Conservation (phyloP, 495 filamentous ascomycete genomes). For the Aspergillus affinis region DNA sequence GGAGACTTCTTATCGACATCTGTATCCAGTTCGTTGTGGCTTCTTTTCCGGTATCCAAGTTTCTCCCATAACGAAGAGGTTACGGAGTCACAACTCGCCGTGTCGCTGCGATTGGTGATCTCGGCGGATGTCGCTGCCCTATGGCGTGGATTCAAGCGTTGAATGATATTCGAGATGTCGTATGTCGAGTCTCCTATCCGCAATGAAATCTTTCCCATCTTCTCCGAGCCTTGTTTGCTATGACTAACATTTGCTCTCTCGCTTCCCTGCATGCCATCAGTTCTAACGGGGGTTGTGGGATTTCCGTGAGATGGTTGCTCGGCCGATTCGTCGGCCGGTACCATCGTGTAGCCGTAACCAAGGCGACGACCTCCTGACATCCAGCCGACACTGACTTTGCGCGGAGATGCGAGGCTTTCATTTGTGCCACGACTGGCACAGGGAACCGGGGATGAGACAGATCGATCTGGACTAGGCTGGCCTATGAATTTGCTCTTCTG, state of each 20-base stretch:
- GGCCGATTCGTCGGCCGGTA: constrained; percentile 24
- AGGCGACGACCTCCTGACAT: constrained; percentile 45
- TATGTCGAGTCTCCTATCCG: constrained; percentile 8
- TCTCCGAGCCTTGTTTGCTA: background rate
- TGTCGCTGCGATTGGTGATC: constrained; percentile 16
- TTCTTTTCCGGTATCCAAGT: constrained; percentile 22
- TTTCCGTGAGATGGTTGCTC: constrained; percentile 3
- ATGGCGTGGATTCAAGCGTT: background rate
- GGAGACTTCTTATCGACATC: constrained; percentile 11
- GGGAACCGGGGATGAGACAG: constrained; percentile 3
- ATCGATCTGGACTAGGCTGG: constrained; percentile 24
- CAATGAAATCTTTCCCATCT: constrained; percentile 2
- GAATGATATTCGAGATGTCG: background rate
- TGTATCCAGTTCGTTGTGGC: constrained; percentile 4
- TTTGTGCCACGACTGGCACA: constrained; percentile 9
- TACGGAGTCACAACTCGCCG: constrained; percentile 14
- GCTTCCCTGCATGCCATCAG: background rate
- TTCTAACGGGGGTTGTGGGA: background rate
- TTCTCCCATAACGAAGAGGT: constrained; percentile 31
- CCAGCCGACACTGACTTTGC: constrained; percentile 46
- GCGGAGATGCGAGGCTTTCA: constrained; percentile 15
- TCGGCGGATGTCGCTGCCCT: constrained; percentile 5
- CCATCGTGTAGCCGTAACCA: constrained; percentile 44
- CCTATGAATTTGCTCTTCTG: constrained; percentile 30
- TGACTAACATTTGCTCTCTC: background rate